Conservation (phyloP, 2,329 filamentous ascomycete genomes). For the Massarina eburnea region DNA sequence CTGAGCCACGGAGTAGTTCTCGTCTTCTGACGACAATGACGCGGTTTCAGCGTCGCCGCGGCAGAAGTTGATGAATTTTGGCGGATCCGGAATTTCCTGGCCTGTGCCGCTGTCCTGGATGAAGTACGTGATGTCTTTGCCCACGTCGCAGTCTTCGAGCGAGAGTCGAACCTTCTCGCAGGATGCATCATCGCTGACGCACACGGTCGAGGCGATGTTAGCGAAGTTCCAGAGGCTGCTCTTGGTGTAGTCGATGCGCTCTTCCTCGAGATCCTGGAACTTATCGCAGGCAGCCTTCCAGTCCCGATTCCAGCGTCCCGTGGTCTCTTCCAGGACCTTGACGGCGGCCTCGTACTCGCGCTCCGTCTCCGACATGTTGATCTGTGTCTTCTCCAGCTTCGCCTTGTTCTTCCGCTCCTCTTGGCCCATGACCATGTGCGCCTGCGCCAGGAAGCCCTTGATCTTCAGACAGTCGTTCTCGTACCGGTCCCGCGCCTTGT, state of each 20-base stretch:
- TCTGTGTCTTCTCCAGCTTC: constrained; percentile 97
- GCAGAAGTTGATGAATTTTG: constrained; percentile 98
- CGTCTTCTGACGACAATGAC: constrained; percentile 83
- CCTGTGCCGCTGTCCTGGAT: constrained; percentile 89
- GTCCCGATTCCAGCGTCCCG: constrained; percentile 92
- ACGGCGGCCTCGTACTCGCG: constrained; percentile 87
- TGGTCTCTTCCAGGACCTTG: constrained; percentile 92
- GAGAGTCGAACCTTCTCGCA: constrained; percentile 96
- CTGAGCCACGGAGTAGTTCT: constrained; percentile 90
- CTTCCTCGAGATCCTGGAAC: constrained; percentile 98
- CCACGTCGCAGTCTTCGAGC: constrained; percentile 92
- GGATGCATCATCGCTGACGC: constrained; percentile 88
- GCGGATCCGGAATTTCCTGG: constrained; percentile 94
- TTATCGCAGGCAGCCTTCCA: constrained; percentile 98
- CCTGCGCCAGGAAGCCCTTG: constrained; percentile 96
- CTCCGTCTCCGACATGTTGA: constrained; percentile 87
- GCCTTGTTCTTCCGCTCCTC: constrained; percentile 99
- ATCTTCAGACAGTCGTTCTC: constrained; percentile 98
- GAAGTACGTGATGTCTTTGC: constrained; percentile 88
- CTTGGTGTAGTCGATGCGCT: constrained; percentile 94
- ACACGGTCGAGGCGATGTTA: constrained; percentile 95
- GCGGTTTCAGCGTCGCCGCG: constrained; percentile 82
- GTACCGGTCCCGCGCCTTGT: constrained; percentile 94
- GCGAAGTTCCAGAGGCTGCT: constrained; percentile 98
- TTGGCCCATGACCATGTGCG: constrained; percentile 99